Conservation (phyloP, 306 rosid species). For the Echinosophora koreensis region DNA sequence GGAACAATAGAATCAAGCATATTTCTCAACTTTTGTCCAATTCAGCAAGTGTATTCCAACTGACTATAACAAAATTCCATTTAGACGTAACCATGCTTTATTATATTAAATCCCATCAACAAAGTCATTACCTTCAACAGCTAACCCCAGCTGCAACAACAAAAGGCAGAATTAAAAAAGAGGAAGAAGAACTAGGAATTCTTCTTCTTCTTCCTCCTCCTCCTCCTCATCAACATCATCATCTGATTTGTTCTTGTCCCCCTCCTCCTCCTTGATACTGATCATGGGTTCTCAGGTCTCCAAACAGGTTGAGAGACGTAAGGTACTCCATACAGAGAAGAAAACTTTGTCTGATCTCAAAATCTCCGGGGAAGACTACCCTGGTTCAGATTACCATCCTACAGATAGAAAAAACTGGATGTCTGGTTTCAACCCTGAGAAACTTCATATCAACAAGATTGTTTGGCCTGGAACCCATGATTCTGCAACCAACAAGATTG, state of each 20-base stretch:
- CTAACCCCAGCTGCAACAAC: slow-evolving; percentile 13
- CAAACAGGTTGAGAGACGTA: slow-evolving; percentile 62
- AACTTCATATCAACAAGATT: slow-evolving; percentile 60
- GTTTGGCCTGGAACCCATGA: slow-evolving; percentile 98
- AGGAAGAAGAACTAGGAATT: slow-evolving; percentile 39
- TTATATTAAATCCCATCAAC: slow-evolving; percentile 43
- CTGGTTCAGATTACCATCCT: slow-evolving; percentile 67
- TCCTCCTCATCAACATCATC: neutral
- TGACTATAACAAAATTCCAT: neutral
- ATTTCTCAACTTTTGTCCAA: slow-evolving; percentile 15
- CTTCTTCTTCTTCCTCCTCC: slow-evolving; percentile 41
- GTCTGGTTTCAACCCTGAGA: slow-evolving; percentile 67
- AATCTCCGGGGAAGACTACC: slow-evolving; percentile 60
- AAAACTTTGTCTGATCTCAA: slow-evolving; percentile 59
- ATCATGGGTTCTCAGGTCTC: slow-evolving; percentile 77
- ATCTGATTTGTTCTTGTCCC: neutral
- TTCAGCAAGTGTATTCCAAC: slow-evolving; percentile 28
- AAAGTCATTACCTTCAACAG: slow-evolving; percentile 6
- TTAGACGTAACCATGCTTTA: slow-evolving; percentile 49
- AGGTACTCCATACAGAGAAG: slow-evolving; percentile 58
- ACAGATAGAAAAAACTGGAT: slow-evolving; percentile 84
- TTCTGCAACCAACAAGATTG: slow-evolving; percentile 87
- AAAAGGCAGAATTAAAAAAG: slow-evolving; percentile 36
- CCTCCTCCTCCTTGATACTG: neutral
- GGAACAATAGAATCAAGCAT: slow-evolving; percentile 13